Evolutionary conservation across 2,329 filamentous ascomycete species (phyloP), one percentile per base, ranked within the genome.

Genomic region (Xylaria sp.): DNA sequence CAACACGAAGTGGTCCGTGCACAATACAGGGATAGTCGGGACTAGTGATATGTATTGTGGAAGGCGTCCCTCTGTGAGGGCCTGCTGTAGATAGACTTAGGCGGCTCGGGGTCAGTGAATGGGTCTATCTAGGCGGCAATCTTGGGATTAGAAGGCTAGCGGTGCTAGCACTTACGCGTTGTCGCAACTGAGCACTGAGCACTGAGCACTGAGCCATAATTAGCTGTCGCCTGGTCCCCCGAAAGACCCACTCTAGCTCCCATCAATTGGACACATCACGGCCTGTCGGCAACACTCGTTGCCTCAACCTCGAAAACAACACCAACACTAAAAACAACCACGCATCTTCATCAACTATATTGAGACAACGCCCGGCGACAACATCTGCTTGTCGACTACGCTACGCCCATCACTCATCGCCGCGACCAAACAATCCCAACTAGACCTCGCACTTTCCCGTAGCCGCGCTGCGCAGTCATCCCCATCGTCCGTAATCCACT

Each of bases 161-260:
- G n/a, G 23, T 31, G 21, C 47, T 60, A 27, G 58, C 29, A 31
- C 54, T 58, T 62, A 54, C 60, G 60, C 41, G 44, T 56, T 60
- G 27, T 53, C 17, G 54, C 41, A 58, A 44, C 35, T 58, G n/a
- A n/a, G n/a, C n/a, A n/a, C n/a, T n/a, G n/a, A n/a, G n/a, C n/a
- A n/a, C n/a, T n/a, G n/a, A n/a, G n/a, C n/a, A n/a, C n/a, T n/a
- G 17, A 57, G 59, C 48, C 59, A 35, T 13, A 7, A 46, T 54
- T 61, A 33, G 53, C 54, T 27, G 58, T 56, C 60, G 60, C 55
- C 60, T 56, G 41, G 60, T 13, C 40, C 33, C 56, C 51, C 54
- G 48, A 17, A 19, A 55, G 62, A 43, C 44, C 62, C 62, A 64
- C 62, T 40, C 51, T 25, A 62, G 54, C 54, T 58, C 46, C 37